Evolutionary conservation across 768 basidiomycete species (phyloP).

Genomic region (Ramaria rubella): DNA sequence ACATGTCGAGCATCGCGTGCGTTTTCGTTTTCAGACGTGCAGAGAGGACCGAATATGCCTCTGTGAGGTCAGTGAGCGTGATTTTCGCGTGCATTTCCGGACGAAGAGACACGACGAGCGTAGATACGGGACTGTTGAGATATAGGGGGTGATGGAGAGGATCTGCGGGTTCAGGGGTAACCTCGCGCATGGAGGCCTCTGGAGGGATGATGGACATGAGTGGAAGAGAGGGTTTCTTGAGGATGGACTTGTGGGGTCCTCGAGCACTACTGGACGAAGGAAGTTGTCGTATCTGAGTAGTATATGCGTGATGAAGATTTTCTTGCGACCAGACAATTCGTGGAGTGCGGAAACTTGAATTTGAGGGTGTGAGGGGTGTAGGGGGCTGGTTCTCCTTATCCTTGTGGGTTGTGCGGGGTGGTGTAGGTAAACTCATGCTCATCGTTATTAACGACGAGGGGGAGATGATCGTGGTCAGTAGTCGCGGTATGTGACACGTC

Average conservation of each 20-base stretch:
- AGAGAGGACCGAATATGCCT: slow-evolving; percentile 66
- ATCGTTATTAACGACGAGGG: background rate
- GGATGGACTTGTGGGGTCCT: slow-evolving; percentile 57
- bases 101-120: slow-evolving; percentile 39
- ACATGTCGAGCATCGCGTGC: slow-evolving; percentile 61
- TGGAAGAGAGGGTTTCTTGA: slow-evolving; percentile 46
- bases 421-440: slow-evolving; percentile 50
- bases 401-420: slow-evolving; percentile 49
- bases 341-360: slow-evolving; percentile 19
- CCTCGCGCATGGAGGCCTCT: slow-evolving; percentile 46
- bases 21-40: slow-evolving; percentile 41
- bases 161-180: slow-evolving; percentile 71
- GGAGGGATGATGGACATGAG: slow-evolving; percentile 32
- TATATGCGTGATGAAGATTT: slow-evolving; percentile 37
- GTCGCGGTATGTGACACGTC: background rate
- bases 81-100: slow-evolving; percentile 24
- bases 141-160: slow-evolving; percentile 59
- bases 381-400: slow-evolving; percentile 47
- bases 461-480: background rate
- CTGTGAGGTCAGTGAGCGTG: slow-evolving; percentile 53
- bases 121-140: slow-evolving; percentile 56
- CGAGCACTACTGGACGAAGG: slow-evolving; percentile 25
- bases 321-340: slow-evolving; percentile 49
- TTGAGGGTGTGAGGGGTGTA: slow-evolving; percentile 9
- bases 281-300: slow-evolving; percentile 6